A percentile compares a stretch with the other conserved stretches of the same genome.
Evolutionary conservation across 306 rosid genomes (phyloP).

Genomic region (Vigna unguiculata): DNA sequence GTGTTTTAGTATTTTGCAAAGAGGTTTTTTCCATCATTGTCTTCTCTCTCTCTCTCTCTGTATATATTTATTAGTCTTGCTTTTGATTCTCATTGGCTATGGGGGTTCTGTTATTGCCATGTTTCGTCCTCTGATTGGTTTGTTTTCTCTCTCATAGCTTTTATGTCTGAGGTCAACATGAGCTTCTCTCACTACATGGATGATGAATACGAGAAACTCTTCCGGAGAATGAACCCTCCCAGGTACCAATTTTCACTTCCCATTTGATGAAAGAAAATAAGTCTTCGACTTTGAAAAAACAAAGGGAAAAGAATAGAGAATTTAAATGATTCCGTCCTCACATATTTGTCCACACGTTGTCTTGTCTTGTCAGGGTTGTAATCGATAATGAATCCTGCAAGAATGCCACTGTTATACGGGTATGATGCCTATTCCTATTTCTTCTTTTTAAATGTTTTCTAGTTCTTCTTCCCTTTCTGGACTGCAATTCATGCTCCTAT

Average conservation of each 20-base stretch:
- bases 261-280: slow-evolving; percentile 37
- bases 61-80: slow-evolving; percentile 21
- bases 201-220: slow-evolving; percentile 87
- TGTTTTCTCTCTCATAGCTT: slow-evolving; percentile 59
- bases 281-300: background rate
- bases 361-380: slow-evolving; percentile 78
- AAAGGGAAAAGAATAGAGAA: background rate
- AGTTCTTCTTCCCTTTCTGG: background rate
- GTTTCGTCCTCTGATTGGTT: slow-evolving; percentile 55
- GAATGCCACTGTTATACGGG: slow-evolving; percentile 90
- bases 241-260: slow-evolving; percentile 51
- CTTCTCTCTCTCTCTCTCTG: background rate
- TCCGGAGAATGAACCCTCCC: slow-evolving; percentile 93
- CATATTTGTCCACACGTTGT: slow-evolving; percentile 37
- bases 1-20: slow-evolving; percentile 15
- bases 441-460: background rate
- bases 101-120: slow-evolving; percentile 49
- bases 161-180: slow-evolving; percentile 72
- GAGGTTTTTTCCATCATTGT: slow-evolving; percentile 40
- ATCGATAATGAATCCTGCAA: slow-evolving; percentile 87
- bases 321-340: slow-evolving; percentile 44
- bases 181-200: slow-evolving; percentile 83
- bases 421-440: slow-evolving; percentile 44
- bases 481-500: slow-evolving; percentile 9
- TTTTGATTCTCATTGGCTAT: slow-evolving; percentile 53